Conservation (phyloP, 2,329 filamentous ascomycete species). For the Penicillium rolfsii region DNA sequence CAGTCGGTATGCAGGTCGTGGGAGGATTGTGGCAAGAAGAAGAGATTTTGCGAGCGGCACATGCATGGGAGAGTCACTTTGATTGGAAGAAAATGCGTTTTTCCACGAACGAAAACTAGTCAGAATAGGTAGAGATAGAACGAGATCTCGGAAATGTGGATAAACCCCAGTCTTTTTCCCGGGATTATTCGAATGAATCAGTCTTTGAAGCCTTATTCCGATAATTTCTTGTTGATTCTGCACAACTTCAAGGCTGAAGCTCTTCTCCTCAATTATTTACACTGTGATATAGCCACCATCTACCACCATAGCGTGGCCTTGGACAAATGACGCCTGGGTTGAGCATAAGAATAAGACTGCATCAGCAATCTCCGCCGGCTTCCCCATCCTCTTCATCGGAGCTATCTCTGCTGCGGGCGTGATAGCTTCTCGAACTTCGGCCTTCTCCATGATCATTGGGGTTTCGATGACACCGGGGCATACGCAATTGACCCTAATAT, state of each 20-base stretch:
- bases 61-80: constrained; percentile 31
- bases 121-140: background rate
- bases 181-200: background rate
- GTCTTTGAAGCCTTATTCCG: no score
- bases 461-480: constrained; percentile 53
- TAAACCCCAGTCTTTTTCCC: no score
- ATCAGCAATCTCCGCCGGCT: constrained; percentile 55
- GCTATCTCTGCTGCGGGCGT: constrained; percentile 51
- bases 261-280: constrained; percentile 13
- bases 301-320: constrained; percentile 57
- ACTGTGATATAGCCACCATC: constrained; percentile 58
- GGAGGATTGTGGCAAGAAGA: constrained; percentile 43
- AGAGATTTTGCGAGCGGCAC: constrained; percentile 29
- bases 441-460: constrained; percentile 50
- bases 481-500: constrained; percentile 40
- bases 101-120: constrained; percentile 13
- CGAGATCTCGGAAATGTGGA: background rate
- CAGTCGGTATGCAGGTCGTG: constrained; percentile 60
- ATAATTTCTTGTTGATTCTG: background rate
- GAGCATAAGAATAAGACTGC: constrained; percentile 56
- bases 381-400: constrained; percentile 57
- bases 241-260: background rate
- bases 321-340: constrained; percentile 55
- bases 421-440: constrained; percentile 47
- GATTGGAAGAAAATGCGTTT: constrained; percentile 30